phyloP scores from a whole-genome alignment of 306 rosid genomes.

The Vigna radiata region DNA sequence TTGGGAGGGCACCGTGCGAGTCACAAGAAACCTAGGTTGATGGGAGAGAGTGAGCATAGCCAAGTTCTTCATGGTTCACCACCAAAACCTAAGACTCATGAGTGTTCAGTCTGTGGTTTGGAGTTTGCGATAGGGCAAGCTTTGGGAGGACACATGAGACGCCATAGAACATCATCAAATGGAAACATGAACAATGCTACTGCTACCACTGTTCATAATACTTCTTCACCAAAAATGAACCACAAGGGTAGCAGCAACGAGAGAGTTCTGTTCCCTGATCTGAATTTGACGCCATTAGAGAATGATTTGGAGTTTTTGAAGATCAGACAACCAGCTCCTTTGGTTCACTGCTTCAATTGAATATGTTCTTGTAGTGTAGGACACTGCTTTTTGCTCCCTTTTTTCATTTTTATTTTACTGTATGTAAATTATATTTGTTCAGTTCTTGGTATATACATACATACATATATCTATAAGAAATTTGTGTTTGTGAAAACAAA shows the following conservation, averaged over 20 bases:
- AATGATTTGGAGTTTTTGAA: conserved; percentile 72
- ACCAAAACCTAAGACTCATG: conserved; percentile 78
- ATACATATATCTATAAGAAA: not conserved
- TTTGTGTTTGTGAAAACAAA: conserved; percentile 12
- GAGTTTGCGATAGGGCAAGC: conserved; percentile 95
- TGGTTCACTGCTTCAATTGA: conserved; percentile 64
- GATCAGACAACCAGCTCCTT: conserved; percentile 58
- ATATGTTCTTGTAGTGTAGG: conserved; percentile 2
- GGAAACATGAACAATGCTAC: not conserved
- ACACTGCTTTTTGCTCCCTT: not conserved
- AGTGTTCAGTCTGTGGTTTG: conserved; percentile 87
- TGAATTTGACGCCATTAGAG: conserved; percentile 86
- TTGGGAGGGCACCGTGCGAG: conserved; percentile 97
- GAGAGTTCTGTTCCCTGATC: conserved; percentile 69
- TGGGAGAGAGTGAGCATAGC: conserved; percentile 27
- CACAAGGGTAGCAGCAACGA: conserved; percentile 22
- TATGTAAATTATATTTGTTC: conserved; percentile 36
- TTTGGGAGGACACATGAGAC: conserved; percentile 96
- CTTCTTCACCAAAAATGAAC: no score
- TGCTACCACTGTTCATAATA: not conserved
- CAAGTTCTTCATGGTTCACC: conserved; percentile 47
- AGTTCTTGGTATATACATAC: conserved; percentile 17
- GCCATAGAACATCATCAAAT: conserved; percentile 63
- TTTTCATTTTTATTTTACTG: conserved; percentile 27
- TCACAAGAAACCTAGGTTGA: conserved; percentile 84